These are phyloP conservation scores for Neocallimastix lanati DNA, from an alignment of 192 early-diverging fungal genomes.

Conservation along the genomic window DNA sequence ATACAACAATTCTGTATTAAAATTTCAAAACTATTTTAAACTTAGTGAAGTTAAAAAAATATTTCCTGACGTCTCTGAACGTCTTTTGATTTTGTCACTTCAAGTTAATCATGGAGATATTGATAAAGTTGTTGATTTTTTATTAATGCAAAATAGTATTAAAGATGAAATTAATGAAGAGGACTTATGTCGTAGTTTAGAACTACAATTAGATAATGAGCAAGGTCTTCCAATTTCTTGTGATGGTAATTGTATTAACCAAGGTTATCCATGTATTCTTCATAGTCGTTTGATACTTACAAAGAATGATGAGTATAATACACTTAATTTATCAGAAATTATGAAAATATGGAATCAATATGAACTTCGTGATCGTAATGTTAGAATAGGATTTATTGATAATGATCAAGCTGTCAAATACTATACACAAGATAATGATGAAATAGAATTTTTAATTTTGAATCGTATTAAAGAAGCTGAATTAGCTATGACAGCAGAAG, in stretches of 20 bases:
- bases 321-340: too few species aligned
- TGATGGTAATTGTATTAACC: neutral
- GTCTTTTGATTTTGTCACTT: neutral
- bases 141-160: neutral
- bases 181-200: neutral
- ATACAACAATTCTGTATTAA: neutral
- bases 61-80: neutral
- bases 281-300: neutral
- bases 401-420: too few species aligned
- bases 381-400: too few species aligned
- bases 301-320: neutral
- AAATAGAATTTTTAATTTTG: too few species aligned
- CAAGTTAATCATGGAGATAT: neutral
- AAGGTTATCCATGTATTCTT: neutral
- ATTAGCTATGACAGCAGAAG: too few species aligned
- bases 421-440: too few species aligned
- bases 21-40: neutral
- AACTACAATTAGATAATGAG: neutral
- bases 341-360: too few species aligned
- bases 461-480: too few species aligned
- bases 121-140: neutral
- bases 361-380: too few species aligned
- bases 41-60: neutral
- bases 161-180: neutral
- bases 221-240: neutral